Conservation (phyloP, 306 rosid species). For the Fragaria ananassa region DNA sequence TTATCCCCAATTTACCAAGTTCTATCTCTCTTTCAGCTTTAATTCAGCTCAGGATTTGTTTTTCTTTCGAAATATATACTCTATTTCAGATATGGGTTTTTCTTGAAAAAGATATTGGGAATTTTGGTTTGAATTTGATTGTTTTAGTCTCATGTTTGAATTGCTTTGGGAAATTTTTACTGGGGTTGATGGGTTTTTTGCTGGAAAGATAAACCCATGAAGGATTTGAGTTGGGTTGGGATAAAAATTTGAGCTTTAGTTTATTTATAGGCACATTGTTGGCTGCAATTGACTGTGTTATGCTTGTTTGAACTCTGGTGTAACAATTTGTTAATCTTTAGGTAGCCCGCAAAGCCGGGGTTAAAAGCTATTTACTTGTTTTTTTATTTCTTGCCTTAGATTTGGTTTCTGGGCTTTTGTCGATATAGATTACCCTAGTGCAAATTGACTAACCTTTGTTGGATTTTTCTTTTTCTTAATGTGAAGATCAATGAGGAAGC, state of each 20-base stretch:
- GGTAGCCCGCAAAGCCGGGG: neutral
- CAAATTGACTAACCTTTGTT: neutral
- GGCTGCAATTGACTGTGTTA: neutral
- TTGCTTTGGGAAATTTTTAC: neutral
- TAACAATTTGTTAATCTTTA: neutral
- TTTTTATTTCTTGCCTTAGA: neutral
- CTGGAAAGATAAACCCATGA: neutral
- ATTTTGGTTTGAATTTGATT: neutral
- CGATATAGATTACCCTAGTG: neutral
- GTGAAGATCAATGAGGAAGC: constrained; percentile 89
- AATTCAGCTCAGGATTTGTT: neutral
- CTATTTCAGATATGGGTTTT: neutral
- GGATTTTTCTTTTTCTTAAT: neutral
- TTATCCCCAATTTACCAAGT: neutral
- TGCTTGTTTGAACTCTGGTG: neutral
- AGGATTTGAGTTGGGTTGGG: neutral
- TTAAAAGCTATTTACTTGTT: neutral
- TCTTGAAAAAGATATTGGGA: too few relatives aligned
- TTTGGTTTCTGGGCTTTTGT: neutral
- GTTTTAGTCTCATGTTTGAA: neutral
- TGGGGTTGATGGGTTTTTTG: neutral
- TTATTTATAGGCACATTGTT: neutral
- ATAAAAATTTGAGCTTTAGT: neutral
- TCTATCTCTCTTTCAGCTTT: neutral
- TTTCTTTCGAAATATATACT: neutral